Evolutionary conservation across 805 yeast species (phyloP).

Genomic region (Peterozyma toletana): DNA sequence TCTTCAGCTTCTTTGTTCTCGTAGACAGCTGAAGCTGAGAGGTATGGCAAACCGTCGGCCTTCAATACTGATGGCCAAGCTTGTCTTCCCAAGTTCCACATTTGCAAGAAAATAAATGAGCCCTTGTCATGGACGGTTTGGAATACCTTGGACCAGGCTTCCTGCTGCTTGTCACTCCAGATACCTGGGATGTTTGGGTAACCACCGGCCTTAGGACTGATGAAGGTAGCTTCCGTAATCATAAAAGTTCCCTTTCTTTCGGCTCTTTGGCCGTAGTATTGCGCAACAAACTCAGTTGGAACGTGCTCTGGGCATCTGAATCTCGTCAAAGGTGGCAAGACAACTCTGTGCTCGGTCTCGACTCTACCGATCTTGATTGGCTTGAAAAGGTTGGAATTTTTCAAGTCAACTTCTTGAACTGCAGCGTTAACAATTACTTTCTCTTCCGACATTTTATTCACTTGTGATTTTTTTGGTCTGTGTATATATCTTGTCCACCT

Average conservation of each 20-base stretch:
- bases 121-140: conserved; percentile 36
- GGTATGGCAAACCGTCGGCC: conserved; percentile 32
- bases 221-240: conserved; percentile 17
- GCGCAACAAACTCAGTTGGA: conserved; percentile 31
- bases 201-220: conserved; percentile 10
- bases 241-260: conserved; percentile 39
- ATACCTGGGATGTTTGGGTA: conserved; percentile 33
- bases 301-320: conserved; percentile 12
- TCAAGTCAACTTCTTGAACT: no score
- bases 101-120: conserved; percentile 33
- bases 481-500: no score
- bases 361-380: background rate
- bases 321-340: conserved; percentile 10
- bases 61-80: conserved; percentile 19
- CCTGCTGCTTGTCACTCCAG: conserved; percentile 39
- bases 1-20: conserved; percentile 12
- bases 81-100: conserved; percentile 34
- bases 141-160: conserved; percentile 25
- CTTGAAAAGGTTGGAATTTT: background rate
- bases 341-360: background rate
- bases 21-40: conserved; percentile 35
- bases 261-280: conserved; percentile 46
- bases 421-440: no score
- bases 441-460: no score
- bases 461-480: no score